phyloP scores from a whole-genome alignment of 2,329 filamentous ascomycete species.

The Colletotrichum abscissum region DNA sequence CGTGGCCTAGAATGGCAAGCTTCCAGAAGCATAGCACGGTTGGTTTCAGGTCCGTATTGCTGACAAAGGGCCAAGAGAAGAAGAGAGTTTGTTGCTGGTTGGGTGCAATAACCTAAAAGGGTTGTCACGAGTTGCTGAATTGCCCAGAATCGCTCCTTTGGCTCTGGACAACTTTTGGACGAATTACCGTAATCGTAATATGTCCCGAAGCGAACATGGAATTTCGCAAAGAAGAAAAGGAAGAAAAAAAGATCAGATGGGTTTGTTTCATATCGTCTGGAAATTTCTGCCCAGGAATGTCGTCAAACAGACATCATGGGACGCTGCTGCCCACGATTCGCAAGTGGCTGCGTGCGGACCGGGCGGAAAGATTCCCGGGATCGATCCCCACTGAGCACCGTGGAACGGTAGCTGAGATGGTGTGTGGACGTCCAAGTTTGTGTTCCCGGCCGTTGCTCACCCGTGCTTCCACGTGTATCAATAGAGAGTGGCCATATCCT shows the following conservation, averaged over 20 bases:
- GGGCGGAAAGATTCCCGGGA: conserved; percentile 28
- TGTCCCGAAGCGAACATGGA: background rate
- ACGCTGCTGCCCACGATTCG: conserved; percentile 17
- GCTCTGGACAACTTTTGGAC: background rate
- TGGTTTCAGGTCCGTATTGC: conserved; percentile 19
- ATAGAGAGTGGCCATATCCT: conserved; percentile 15
- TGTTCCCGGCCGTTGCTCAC: conserved; percentile 20
- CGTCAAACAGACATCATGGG: conserved; percentile 7
- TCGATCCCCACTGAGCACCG: conserved; percentile 17
- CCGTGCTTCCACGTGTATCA: conserved; percentile 32
- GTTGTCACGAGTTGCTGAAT: background rate
- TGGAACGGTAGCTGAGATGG: conserved; percentile 8
- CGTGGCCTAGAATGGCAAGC: conserved; percentile 18
- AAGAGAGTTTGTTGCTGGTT: background rate
- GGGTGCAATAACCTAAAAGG: background rate
- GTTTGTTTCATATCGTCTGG: conserved; percentile 31
- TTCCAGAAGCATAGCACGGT: conserved; percentile 28
- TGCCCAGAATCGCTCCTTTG: conserved; percentile 1
- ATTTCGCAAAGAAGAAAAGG: background rate
- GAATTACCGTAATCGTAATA: conserved; percentile 9
- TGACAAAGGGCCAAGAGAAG: background rate
- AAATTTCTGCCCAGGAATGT: conserved; percentile 11
- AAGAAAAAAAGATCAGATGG: background rate
- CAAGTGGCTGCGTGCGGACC: conserved; percentile 25
- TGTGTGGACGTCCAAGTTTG: conserved; percentile 13